Conservation (phyloP, 2,329 filamentous ascomycete genomes). For the Pseudogymnoascus sp. region DNA sequence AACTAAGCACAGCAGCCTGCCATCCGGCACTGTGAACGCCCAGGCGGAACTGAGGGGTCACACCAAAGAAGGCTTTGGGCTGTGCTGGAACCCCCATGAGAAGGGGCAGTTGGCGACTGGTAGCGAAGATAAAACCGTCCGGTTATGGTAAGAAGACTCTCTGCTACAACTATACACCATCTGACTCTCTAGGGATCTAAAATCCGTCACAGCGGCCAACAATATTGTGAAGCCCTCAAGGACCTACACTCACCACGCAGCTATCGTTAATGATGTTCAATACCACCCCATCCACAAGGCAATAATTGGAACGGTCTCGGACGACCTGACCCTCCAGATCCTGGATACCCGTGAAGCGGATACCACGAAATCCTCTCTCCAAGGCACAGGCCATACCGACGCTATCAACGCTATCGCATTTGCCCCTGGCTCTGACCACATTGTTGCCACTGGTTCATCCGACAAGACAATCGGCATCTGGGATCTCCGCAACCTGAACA, state of each 20-base stretch:
- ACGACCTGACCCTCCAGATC: slow-evolving; percentile 88
- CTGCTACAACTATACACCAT: background rate
- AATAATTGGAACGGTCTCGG: slow-evolving; percentile 87
- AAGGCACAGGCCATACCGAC: slow-evolving; percentile 73
- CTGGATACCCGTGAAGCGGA: slow-evolving; percentile 71
- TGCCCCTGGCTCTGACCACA: slow-evolving; percentile 82
- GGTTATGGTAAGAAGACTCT: slow-evolving; percentile 62
- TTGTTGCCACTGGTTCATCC: slow-evolving; percentile 86
- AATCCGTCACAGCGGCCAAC: slow-evolving; percentile 61
- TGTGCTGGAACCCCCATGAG: slow-evolving; percentile 84
- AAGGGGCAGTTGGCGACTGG: slow-evolving; percentile 80
- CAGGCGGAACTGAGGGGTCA: slow-evolving; percentile 84
- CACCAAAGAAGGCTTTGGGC: slow-evolving; percentile 79
- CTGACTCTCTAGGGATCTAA: slow-evolving; percentile 60
- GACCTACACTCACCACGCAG: slow-evolving; percentile 78
- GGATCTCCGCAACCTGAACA: slow-evolving; percentile 86
- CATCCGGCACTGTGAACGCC: slow-evolving; percentile 66
- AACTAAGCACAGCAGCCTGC: slow-evolving; percentile 80
- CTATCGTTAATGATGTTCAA: slow-evolving; percentile 95
- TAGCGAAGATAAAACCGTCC: slow-evolving; percentile 85
- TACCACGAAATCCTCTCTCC: slow-evolving; percentile 59
- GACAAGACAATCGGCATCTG: slow-evolving; percentile 94
- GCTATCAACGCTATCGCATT: slow-evolving; percentile 95
- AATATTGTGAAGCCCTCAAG: slow-evolving; percentile 63
- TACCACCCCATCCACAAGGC: slow-evolving; percentile 81